Base-by-base conservation (phyloP, 768 basidiomycete species). In the Asterophora parasitica region DNA sequence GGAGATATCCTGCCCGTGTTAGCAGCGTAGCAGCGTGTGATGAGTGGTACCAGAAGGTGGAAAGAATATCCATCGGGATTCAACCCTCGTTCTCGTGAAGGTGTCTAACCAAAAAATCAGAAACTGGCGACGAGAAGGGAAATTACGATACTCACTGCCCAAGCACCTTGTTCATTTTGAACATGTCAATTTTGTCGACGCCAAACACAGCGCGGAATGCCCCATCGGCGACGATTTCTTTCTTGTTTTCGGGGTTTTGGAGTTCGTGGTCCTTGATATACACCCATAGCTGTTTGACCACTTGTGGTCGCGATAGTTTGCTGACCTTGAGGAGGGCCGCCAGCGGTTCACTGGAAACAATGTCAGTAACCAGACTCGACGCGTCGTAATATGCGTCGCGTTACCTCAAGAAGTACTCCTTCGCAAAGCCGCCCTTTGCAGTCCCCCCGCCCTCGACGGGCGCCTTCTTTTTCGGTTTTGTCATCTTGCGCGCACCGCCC, bases 101-200 rank as follows among this genome's bases (percentile, higher is more conserved):
- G 53, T 72, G 69, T 51, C 70, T 70, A 20, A 17, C 44, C 15
- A 46, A 4, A n/a, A 13, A n/a, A 15, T 20, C n/a, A 49, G 11
- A 40, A 32, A 40, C 13, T 39, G 15, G 23, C 31, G 8, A 38
- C 26, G 46, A n/a, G 12, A 11, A 36, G 30, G 35, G n/a, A 36
- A 47, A 23, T 28, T 13, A 35, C 32, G 31, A n/a, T 6, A 69
- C 77, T 63, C 57, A 92, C 86, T 83, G 73, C 61, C 87, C 86
- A 48, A 95, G 70, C 20, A 85, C 76, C 66, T 94, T 92, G 75
- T 94, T 95, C 92, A 95, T 95, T 55, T 75, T 82, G 70, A 95
- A 94, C 91, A 94, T 94, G 66, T 90, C 82, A 48, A 96, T 80
- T 63, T 82, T 87, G 54, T 91, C 87, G 10, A 79, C 76, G 48